phyloP scores from a whole-genome alignment of 1,284 basidiomycete genomes.

The Psilocybe mexicana region DNA sequence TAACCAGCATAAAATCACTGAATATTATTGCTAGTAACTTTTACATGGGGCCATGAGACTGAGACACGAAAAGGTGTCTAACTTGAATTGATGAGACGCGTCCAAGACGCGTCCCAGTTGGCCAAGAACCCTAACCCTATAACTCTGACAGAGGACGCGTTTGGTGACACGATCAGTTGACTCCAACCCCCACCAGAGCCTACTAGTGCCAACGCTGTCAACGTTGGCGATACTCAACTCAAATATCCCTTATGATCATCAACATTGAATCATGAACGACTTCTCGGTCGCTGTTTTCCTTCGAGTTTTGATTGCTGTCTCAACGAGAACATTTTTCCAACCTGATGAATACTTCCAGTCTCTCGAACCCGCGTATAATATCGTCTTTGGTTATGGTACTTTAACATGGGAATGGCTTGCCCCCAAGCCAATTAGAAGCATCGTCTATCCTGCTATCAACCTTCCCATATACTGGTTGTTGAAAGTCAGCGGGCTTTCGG shows the following conservation, averaged over 20 bases:
- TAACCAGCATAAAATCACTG: neutral
- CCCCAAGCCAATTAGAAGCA: slow-evolving; percentile 66
- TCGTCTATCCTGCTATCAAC: slow-evolving; percentile 77
- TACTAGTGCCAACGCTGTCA: too few species aligned
- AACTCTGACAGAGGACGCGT: too few species aligned
- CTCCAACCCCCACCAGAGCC: too few species aligned
- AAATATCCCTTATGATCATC: too few species aligned
- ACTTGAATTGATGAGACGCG: too few species aligned
- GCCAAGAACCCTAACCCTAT: too few species aligned
- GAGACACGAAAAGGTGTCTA: too few species aligned
- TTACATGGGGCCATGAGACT: too few species aligned
- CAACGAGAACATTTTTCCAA: slow-evolving; percentile 89
- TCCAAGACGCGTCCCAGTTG: too few species aligned
- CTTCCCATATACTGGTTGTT: slow-evolving; percentile 77
- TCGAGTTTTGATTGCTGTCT: slow-evolving; percentile 63
- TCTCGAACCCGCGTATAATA: slow-evolving; percentile 86
- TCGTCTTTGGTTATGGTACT: slow-evolving; percentile 91
- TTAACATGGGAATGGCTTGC: slow-evolving; percentile 96
- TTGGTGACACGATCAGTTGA: too few species aligned
- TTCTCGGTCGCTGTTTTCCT: slow-evolving; percentile 35
- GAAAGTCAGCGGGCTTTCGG: slow-evolving; percentile 54
- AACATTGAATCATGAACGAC: slow-evolving; percentile 11
- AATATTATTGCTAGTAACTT: too few species aligned
- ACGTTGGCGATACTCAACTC: too few species aligned
- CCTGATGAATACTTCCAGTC: slow-evolving; percentile 98